phyloP scores from a whole-genome alignment of 2,329 filamentous ascomycete species.

The Dendrostoma leiphaemia region DNA sequence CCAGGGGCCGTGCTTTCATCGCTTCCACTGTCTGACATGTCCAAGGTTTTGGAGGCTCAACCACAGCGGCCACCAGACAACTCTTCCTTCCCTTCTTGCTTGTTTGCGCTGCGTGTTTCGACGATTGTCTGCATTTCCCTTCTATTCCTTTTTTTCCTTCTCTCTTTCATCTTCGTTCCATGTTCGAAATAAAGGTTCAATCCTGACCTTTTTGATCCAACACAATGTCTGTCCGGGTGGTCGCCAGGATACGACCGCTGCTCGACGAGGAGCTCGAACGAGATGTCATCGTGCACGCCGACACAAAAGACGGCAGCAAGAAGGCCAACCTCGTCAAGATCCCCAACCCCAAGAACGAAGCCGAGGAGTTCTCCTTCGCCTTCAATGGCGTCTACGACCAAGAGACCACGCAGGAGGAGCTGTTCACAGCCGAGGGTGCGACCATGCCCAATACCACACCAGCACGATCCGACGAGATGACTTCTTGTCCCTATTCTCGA shows the following conservation, averaged over 20 bases:
- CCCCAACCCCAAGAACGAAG: constrained; percentile 89
- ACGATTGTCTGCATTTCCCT: neutral
- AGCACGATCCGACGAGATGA: too few relatives aligned
- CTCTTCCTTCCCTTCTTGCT: neutral
- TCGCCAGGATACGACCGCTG: constrained; percentile 86
- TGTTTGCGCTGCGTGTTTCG: neutral
- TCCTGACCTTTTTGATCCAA: neutral
- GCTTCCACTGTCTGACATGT: neutral
- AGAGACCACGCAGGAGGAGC: constrained; percentile 74
- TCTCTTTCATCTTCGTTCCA: neutral
- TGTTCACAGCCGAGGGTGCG: constrained; percentile 87
- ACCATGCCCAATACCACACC: constrained; percentile 10
- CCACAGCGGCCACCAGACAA: neutral
- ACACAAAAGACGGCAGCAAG: constrained; percentile 58
- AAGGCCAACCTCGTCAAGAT: constrained; percentile 75
- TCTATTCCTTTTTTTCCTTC: neutral
- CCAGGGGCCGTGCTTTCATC: neutral
- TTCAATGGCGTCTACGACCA: constrained; percentile 93
- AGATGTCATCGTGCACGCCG: constrained; percentile 78
- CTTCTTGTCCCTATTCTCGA: too few relatives aligned
- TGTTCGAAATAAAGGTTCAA: neutral
- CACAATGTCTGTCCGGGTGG: constrained; percentile 72
- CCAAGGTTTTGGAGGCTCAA: neutral
- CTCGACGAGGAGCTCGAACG: constrained; percentile 82
- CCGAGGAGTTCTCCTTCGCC: constrained; percentile 88